Conservation (phyloP, 1,139 yeast genomes). For the Kluyveromyces sp. region DNA sequence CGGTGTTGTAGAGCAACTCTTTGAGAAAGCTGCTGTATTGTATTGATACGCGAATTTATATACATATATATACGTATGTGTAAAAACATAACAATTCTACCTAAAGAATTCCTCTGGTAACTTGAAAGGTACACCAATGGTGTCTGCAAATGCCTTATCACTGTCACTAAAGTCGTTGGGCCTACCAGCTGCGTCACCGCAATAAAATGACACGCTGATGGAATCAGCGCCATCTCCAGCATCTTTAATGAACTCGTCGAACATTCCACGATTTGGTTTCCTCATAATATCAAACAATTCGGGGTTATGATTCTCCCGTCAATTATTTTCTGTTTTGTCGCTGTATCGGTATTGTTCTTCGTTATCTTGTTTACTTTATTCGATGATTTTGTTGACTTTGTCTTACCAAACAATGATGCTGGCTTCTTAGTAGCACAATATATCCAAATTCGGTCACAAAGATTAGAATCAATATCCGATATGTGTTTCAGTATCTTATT, state of each 20-base stretch:
- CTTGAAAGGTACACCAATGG: conserved; percentile 44
- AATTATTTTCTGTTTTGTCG: conserved; percentile 2
- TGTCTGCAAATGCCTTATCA: conserved; percentile 61
- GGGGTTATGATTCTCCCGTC: conserved; percentile 3
- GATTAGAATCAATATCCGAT: conserved; percentile 18
- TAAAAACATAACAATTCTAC: not conserved
- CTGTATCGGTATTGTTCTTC: conserved; percentile 2
- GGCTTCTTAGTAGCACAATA: conserved; percentile 59
- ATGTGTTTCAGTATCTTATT: conserved; percentile 32
- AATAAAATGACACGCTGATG: conserved; percentile 41
- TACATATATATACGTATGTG: not conserved
- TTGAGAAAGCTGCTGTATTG: conserved; percentile 84
- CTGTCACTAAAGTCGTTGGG: conserved; percentile 67
- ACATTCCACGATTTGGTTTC: conserved; percentile 75
- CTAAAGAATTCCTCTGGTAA: conserved; percentile 58
- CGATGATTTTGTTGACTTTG: not conserved
- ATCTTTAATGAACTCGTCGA: conserved; percentile 41
- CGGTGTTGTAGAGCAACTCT: conserved; percentile 79
- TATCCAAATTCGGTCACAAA: conserved; percentile 37
- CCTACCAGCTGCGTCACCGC: conserved; percentile 98
- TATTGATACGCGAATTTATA: conserved; percentile 32
- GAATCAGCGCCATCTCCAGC: conserved; percentile 29
- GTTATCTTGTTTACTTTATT: conserved; percentile 6
- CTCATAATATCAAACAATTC: conserved; percentile 41
- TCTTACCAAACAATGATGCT: conserved; percentile 30